Percentiles rank a stretch among this genome's conserved stretches.
These are phyloP conservation scores for Thielaviopsis euricoi DNA, from an alignment of 2,329 filamentous ascomycete species.

Conservation along the genomic window DNA sequence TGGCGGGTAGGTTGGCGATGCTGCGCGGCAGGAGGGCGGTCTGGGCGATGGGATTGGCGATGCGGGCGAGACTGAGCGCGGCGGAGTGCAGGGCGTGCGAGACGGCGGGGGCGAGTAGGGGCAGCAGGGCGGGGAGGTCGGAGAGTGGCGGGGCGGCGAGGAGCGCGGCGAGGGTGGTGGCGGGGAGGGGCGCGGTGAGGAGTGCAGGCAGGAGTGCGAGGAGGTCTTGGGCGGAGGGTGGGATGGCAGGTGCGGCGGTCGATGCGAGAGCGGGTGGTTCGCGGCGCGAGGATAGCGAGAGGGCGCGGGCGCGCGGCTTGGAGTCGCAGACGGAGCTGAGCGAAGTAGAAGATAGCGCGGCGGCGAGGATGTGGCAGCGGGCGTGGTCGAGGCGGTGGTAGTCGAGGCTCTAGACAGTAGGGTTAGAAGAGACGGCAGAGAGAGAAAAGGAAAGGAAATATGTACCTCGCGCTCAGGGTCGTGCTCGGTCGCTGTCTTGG, in stretches of 20 bases:
- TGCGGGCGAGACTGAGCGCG: slow-evolving; percentile 31
- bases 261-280: slow-evolving; percentile 12
- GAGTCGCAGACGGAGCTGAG: not conserved
- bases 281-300: slow-evolving; percentile 12
- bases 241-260: slow-evolving; percentile 23
- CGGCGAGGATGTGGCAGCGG: slow-evolving; percentile 32
- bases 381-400: slow-evolving; percentile 30
- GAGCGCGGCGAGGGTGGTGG: slow-evolving; percentile 25
- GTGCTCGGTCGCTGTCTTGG: slow-evolving; percentile 34
- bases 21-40: slow-evolving; percentile 40
- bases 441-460: not conserved
- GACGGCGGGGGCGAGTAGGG: slow-evolving; percentile 29
- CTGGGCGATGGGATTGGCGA: slow-evolving; percentile 31
- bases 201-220: slow-evolving; percentile 37
- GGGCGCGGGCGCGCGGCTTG: slow-evolving; percentile 16
- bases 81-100: slow-evolving; percentile 32
- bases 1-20: slow-evolving; percentile 30
- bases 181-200: slow-evolving; percentile 21
- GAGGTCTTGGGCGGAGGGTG: slow-evolving; percentile 20
- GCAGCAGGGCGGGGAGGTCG: slow-evolving; percentile 30
- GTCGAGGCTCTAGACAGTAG: slow-evolving; percentile 29
- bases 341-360: slow-evolving; percentile 25
- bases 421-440: not conserved
- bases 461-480: slow-evolving; percentile 32
- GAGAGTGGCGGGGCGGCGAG: slow-evolving; percentile 34